Conservation (phyloP, 2,329 filamentous ascomycete species). For the Arthrobotrys iridis region DNA sequence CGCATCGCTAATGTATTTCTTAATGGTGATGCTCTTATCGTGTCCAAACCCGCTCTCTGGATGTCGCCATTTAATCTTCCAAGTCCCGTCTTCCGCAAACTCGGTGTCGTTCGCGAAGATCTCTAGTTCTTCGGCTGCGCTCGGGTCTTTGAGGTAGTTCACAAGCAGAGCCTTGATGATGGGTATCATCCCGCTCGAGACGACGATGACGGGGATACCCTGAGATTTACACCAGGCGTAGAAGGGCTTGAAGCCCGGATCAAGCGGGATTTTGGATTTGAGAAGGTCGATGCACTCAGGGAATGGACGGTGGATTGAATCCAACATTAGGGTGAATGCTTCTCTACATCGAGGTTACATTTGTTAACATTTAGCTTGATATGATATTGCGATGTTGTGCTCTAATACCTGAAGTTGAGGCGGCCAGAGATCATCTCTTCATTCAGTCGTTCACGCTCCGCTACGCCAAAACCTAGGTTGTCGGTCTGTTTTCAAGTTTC, state of each 20-base stretch:
- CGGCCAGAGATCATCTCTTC: conserved; percentile 76
- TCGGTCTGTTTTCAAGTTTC: conserved; percentile 70
- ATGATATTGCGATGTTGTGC: neutral
- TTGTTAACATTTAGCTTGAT: neutral
- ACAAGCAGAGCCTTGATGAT: conserved; percentile 85
- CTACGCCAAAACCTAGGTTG: conserved; percentile 83
- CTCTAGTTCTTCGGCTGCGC: conserved; percentile 76
- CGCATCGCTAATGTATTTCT: conserved; percentile 81
- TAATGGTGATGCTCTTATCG: conserved; percentile 92
- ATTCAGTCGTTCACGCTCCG: conserved; percentile 77
- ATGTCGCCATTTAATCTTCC: conserved; percentile 89
- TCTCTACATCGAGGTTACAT: too few relatives aligned
- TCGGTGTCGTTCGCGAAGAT: conserved; percentile 88
- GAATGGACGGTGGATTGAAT: conserved; percentile 82
- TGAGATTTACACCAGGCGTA: conserved; percentile 81
- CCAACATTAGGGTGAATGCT: conserved; percentile 90
- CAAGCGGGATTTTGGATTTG: conserved; percentile 83
- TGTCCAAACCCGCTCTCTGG: conserved; percentile 86
- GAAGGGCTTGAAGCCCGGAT: conserved; percentile 88
- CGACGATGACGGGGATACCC: conserved; percentile 89
- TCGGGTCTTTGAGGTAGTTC: conserved; percentile 77
- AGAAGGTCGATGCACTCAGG: conserved; percentile 82
- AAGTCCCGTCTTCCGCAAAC: conserved; percentile 82
- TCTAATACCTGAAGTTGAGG: conserved; percentile 73
- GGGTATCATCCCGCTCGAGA: conserved; percentile 92